phyloP scores from a whole-genome alignment of 2,329 filamentous ascomycete species.

The Colletotrichum cuscutae region DNA sequence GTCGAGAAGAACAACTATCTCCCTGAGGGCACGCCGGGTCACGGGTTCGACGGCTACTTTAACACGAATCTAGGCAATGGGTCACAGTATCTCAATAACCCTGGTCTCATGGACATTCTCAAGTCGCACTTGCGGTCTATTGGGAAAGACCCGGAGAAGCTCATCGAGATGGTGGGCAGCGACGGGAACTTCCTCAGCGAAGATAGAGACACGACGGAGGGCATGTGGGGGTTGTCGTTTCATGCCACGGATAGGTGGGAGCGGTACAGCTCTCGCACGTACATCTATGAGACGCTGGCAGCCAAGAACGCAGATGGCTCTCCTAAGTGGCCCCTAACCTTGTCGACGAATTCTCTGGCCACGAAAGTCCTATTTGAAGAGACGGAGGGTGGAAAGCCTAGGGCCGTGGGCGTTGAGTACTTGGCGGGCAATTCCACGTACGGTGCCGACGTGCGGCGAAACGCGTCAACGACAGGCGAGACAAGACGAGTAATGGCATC shows the following conservation, averaged over 20 bases:
- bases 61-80: constrained; percentile 37
- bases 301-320: constrained; percentile 53
- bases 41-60: constrained; percentile 51
- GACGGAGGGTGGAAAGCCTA: neutral
- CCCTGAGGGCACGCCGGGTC: constrained; percentile 47
- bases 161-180: constrained; percentile 40
- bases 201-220: constrained; percentile 39
- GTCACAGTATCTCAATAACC: constrained; percentile 39
- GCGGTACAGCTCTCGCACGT: constrained; percentile 25
- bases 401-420: constrained; percentile 54
- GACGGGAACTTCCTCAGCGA: constrained; percentile 43
- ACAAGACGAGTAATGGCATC: constrained; percentile 42
- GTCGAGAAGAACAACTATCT: constrained; percentile 57
- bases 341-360: constrained; percentile 48
- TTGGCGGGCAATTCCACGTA: constrained; percentile 50
- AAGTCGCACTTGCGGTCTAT: constrained; percentile 36
- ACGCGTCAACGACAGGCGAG: constrained; percentile 39
- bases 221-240: neutral
- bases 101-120: constrained; percentile 5
- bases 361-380: constrained; percentile 50
- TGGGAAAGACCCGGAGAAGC: constrained; percentile 25
- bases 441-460: constrained; percentile 48
- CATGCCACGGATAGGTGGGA: neutral
- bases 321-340: constrained; percentile 56
- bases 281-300: constrained; percentile 43